These are phyloP conservation scores for Phycomyces blakesleeanus DNA, from an alignment of 192 early-diverging fungal species.

Conservation along the genomic window DNA sequence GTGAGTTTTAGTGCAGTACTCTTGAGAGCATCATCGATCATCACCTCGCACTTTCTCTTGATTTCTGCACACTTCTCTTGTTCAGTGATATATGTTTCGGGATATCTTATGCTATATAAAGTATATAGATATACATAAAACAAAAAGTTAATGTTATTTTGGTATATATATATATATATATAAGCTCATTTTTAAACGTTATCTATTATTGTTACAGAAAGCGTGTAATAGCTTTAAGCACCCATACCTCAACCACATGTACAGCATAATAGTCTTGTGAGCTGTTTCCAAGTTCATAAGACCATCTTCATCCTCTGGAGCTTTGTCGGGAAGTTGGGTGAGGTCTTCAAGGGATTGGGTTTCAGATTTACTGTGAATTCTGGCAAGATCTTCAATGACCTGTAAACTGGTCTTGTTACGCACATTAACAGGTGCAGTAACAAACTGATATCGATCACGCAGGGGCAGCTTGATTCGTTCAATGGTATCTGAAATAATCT, in stretches of 20 bases:
- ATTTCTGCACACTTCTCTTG: slow-evolving; percentile 40
- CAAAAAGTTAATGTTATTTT: too few species aligned
- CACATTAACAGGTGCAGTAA: slow-evolving; percentile 59
- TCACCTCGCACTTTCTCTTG: slow-evolving; percentile 41
- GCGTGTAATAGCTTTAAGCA: too few species aligned
- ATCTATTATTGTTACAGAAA: too few species aligned
- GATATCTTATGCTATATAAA: slow-evolving; percentile 52
- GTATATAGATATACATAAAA: slow-evolving; percentile 2
- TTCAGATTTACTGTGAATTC: slow-evolving; percentile 25
- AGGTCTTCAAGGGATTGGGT: slow-evolving; percentile 48
- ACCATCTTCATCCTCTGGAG: slow-evolving; percentile 28
- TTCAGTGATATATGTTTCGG: slow-evolving; percentile 49
- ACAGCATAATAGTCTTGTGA: slow-evolving; percentile 78
- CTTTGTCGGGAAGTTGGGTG: slow-evolving; percentile 43
- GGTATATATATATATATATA: too few species aligned
- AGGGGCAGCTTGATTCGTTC: slow-evolving; percentile 56
- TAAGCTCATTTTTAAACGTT: too few species aligned
- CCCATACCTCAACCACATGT: slow-evolving; percentile 81
- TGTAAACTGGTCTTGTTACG: slow-evolving; percentile 26
- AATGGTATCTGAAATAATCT: slow-evolving; percentile 58
- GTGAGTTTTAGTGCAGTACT: not conserved
- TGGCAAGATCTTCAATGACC: slow-evolving; percentile 16
- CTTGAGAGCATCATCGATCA: slow-evolving; percentile 32
- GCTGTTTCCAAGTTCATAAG: slow-evolving; percentile 59
- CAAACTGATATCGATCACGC: slow-evolving; percentile 68